A percentile compares a stretch with the other conserved stretches of the same genome.
phyloP scores from a whole-genome alignment of 2,329 filamentous ascomycete genomes.

The Beauveria scarabaeidicola region DNA sequence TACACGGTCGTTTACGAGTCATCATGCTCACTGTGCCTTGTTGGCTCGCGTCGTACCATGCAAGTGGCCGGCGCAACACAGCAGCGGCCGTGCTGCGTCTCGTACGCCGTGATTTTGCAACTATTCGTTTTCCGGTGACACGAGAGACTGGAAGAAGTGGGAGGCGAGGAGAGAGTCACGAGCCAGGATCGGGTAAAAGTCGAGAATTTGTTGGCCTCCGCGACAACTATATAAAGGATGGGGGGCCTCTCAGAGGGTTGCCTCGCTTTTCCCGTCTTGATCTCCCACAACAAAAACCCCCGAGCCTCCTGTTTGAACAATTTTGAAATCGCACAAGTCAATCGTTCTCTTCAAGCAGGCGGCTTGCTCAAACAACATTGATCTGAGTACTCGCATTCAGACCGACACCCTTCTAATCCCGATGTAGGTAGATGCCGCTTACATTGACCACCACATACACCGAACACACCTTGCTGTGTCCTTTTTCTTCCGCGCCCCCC shows the following conservation, averaged over 20 bases:
- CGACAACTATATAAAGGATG: neutral
- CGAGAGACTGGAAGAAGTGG: neutral
- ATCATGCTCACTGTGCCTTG: neutral
- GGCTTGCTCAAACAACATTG: neutral
- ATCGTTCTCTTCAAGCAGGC: neutral
- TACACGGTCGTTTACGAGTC: neutral
- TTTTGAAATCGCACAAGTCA: neutral
- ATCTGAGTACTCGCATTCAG: neutral
- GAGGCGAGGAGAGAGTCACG: neutral
- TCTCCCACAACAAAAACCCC: neutral
- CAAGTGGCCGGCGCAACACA: neutral
- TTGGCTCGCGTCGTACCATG: neutral
- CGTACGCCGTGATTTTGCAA: neutral
- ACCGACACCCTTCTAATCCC: neutral
- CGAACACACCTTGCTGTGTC: neutral
- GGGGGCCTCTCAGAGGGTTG: neutral
- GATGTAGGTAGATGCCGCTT: neutral
- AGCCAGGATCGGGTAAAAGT: neutral
- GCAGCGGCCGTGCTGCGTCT: neutral
- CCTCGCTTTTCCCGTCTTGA: neutral
- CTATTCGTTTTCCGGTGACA: neutral
- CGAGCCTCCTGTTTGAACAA: neutral
- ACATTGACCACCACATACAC: neutral
- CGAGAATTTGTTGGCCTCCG: neutral
- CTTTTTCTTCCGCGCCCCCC: neutral